These are phyloP conservation scores for Heliocybe sulcata DNA, from an alignment of 1,284 basidiomycete species.

Conservation along the genomic window DNA sequence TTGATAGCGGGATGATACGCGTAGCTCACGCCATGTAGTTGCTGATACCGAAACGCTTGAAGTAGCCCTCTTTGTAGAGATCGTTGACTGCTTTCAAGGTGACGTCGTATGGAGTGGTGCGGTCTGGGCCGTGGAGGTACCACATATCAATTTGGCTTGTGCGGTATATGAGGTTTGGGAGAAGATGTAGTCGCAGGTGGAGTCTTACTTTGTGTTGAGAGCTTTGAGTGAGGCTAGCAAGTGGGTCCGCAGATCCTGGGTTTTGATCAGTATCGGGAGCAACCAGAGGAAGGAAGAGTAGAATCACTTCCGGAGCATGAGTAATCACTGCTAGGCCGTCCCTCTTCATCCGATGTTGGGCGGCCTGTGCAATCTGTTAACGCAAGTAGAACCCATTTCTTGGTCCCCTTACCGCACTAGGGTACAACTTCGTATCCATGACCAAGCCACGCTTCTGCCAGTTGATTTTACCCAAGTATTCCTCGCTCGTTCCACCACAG, in stretches of 20 bases:
- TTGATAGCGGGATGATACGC: no score
- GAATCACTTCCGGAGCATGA: background rate
- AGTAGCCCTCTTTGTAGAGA: conserved; percentile 39
- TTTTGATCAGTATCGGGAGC: background rate
- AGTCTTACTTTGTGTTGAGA: conserved; percentile 37
- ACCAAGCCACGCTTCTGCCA: conserved; percentile 29
- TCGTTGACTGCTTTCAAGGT: conserved; percentile 42
- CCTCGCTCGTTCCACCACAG: conserved; percentile 39
- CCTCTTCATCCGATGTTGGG: background rate
- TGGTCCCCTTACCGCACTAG: conserved; percentile 10
- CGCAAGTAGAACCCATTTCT: background rate
- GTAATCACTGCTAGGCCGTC: background rate
- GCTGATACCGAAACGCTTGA: conserved; percentile 40
- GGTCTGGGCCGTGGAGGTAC: conserved; percentile 51
- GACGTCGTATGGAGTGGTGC: conserved; percentile 36
- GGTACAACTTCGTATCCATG: conserved; percentile 39
- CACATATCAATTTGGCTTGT: conserved; percentile 33
- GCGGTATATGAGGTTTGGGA: background rate
- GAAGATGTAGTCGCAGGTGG: background rate
- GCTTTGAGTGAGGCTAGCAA: conserved; percentile 38
- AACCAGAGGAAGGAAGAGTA: background rate
- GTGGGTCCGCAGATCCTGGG: conserved; percentile 31
- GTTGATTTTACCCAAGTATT: conserved; percentile 32
- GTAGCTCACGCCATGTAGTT: conserved; percentile 36
- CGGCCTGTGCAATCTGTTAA: background rate